These are phyloP conservation scores for Aegilops sharonensis DNA, from an alignment of 176 grass and related monocot species.

Conservation along the genomic window DNA sequence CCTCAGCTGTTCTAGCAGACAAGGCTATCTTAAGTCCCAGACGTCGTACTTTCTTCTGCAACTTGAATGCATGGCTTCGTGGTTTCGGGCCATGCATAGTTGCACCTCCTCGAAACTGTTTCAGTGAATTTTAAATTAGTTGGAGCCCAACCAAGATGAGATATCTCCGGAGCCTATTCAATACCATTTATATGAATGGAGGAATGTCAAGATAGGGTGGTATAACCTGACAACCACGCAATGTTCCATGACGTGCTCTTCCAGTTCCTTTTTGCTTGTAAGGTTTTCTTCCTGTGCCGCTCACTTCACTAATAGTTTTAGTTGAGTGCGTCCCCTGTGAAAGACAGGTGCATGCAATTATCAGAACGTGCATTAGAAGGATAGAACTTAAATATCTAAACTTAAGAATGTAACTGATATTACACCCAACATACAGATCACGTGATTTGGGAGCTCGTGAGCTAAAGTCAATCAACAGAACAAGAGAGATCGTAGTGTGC, in stretches of 20 bases:
- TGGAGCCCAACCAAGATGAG: neutral
- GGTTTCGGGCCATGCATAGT: constrained; percentile 92
- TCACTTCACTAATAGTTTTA: constrained; percentile 89
- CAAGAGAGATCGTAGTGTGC: constrained; percentile 6
- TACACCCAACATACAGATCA: neutral
- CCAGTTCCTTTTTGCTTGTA: constrained; percentile 82
- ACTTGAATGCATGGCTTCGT: constrained; percentile 85
- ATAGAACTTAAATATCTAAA: neutral
- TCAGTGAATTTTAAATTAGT: constrained; percentile 26
- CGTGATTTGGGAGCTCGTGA: neutral
- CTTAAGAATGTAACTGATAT: neutral
- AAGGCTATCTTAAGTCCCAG: constrained; percentile 89
- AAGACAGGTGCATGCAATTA: constrained; percentile 6
- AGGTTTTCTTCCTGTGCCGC: constrained; percentile 81
- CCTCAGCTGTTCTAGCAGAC: constrained; percentile 78
- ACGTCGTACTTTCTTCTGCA: constrained; percentile 80
- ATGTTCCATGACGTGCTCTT: constrained; percentile 78
- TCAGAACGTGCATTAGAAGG: neutral
- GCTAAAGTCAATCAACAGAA: neutral
- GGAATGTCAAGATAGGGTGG: neutral
- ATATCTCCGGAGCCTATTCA: neutral
- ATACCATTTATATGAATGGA: constrained; percentile 4
- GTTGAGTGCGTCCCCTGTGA: constrained; percentile 80
- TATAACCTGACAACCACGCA: constrained; percentile 71
- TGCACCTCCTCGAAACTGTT: constrained; percentile 82